Base-by-base conservation (phyloP, 805 yeast species). In the Tanozyma kutaoensis region DNA sequence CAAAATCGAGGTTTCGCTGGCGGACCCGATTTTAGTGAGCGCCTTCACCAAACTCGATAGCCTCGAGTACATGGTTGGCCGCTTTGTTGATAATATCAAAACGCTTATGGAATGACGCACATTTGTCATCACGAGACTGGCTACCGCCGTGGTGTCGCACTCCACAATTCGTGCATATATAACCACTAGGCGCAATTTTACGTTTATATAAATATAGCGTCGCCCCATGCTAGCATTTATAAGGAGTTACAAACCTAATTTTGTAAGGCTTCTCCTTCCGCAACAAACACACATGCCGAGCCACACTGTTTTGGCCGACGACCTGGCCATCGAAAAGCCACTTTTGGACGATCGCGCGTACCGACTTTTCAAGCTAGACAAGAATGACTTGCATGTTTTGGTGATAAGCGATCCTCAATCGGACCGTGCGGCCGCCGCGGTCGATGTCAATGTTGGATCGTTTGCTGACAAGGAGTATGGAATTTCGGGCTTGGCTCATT, bases 361-460 rank as follows among this genome's bases (percentile, higher is more conserved):
- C 46, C 66, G 84, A 22, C 54, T 74, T 26, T 58, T 88, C 37
- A 57, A 67, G 30, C 52, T 78, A 23, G 39, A 45, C 12, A 47
- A 64, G 2, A 80, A 79, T 43, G 58, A 65, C 9, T 46, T 80
- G 27, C 64, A 63, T 14, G 84, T 72, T 0, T 49, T 80, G 28
- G 43, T 78, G 31, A 76, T 80, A 29, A 68, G 70, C 30, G 91
- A 80, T 42, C 69, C 78, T 1, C 52, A 67, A 14, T 61, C 88
- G 2, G 88, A 78, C 45, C 75, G 76, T 42, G 58, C 86, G 0
- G 86, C 85, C 1, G 91, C 88, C 3, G 70, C 91, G 0, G 48
- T 80, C 30, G 91, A 79, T 43, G 88, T 80, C 9, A 68, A 76
- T 38, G 78, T 76, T 13, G 93, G 93, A 8, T 62, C 88, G 2